Percentiles rank a stretch among this genome's conserved stretches.
phyloP scores from a whole-genome alignment of 495 filamentous ascomycete species.

The Aspergillus sparsus region DNA sequence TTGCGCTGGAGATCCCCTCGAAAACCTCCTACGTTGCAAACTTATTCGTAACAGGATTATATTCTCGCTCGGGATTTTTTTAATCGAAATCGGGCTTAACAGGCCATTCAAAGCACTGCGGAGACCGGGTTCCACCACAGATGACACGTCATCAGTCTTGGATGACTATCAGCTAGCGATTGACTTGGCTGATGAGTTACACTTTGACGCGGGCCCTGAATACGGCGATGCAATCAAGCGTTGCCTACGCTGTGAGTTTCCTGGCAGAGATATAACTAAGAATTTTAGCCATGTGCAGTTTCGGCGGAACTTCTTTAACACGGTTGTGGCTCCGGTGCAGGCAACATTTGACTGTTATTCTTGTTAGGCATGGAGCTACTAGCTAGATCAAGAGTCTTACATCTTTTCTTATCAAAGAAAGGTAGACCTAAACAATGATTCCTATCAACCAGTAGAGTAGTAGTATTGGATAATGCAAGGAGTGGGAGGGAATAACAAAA shows the following conservation, averaged over 20 bases:
- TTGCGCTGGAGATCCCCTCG: neutral
- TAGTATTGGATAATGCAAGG: too few species aligned
- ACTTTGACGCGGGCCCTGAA: conserved; percentile 1
- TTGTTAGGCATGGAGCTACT: too few species aligned
- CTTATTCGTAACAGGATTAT: neutral
- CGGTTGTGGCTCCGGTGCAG: conserved; percentile 1
- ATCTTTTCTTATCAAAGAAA: too few species aligned
- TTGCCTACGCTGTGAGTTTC: conserved; percentile 5
- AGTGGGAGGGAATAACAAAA: too few species aligned
- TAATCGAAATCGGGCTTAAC: conserved; percentile 1
- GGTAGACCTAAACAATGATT: too few species aligned
- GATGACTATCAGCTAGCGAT: neutral
- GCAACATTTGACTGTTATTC: conserved; percentile 4
- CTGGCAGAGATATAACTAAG: neutral
- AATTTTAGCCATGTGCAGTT: conserved; percentile 4
- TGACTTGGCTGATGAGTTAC: conserved; percentile 1
- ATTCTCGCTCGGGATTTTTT: conserved; percentile 1
- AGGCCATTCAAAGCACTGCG: conserved; percentile 1
- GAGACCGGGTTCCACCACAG: neutral
- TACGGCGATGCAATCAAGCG: conserved; percentile 1
- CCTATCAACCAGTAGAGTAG: too few species aligned
- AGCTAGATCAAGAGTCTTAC: too few species aligned
- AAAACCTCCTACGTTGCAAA: neutral
- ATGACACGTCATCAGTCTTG: neutral
- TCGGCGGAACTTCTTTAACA: neutral